These are phyloP conservation scores for Lantana camara DNA, from an alignment of 257 asterid genomes.

Conservation along the genomic window DNA sequence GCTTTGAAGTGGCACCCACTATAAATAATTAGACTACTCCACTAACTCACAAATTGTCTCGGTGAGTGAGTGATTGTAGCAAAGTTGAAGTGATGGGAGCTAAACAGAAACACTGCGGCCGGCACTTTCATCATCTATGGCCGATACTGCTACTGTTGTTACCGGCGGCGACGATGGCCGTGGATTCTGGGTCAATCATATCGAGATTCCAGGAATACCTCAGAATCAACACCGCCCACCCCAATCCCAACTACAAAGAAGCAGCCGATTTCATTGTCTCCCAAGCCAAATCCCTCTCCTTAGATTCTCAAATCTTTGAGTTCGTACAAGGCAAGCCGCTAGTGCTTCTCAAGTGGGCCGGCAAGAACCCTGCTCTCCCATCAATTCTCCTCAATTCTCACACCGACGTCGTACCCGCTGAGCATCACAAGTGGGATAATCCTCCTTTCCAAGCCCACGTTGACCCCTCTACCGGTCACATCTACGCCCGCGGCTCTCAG, in stretches of 20 bases:
- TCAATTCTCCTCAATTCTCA: conserved; percentile 92
- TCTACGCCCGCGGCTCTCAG: conserved; percentile 95
- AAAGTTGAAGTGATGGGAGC: conserved; percentile 21
- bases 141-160: conserved; percentile 24
- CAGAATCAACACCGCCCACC: conserved; percentile 83
- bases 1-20: no score
- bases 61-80: no score
- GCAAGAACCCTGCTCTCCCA: conserved; percentile 67
- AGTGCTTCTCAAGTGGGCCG: conserved; percentile 79
- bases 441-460: conserved; percentile 82
- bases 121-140: conserved; percentile 2
- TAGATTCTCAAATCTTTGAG: conserved; percentile 57
- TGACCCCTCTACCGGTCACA: conserved; percentile 62
- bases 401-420: conserved; percentile 94
- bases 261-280: conserved; percentile 69
- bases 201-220: conserved; percentile 89
- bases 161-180: conserved; percentile 13
- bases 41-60: no score
- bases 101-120: not conserved
- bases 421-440: conserved; percentile 78
- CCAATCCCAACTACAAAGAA: conserved; percentile 67
- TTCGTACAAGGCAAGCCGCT: conserved; percentile 73
- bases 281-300: conserved; percentile 68
- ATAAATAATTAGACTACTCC: no score
- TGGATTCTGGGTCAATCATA: conserved; percentile 36